These are phyloP conservation scores for Psilocybe mexicana DNA, from an alignment of 1,284 basidiomycete species.

Conservation along the genomic window DNA sequence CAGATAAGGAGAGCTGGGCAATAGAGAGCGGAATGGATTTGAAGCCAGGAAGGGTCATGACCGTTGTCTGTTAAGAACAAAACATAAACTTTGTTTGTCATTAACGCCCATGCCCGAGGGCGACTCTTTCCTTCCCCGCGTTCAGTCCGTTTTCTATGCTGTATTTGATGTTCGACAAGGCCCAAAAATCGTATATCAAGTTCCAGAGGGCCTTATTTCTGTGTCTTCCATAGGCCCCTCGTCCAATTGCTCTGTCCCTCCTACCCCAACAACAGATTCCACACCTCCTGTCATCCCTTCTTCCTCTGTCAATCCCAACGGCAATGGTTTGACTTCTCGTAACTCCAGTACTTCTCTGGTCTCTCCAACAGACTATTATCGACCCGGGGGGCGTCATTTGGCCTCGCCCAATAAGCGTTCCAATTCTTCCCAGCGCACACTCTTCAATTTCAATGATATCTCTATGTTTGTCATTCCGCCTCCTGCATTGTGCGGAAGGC, in stretches of 20 bases:
- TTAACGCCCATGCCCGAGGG: constrained; percentile 48
- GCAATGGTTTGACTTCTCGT: constrained; percentile 32
- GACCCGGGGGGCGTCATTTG: constrained; percentile 40
- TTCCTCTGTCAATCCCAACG: constrained; percentile 29
- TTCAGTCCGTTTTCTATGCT: constrained; percentile 86
- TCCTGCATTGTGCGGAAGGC: constrained; percentile 81
- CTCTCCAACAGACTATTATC: constrained; percentile 43
- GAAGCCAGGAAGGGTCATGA: constrained; percentile 46
- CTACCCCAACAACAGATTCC: constrained; percentile 45
- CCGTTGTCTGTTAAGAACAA: not conserved
- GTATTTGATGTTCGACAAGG: constrained; percentile 83
- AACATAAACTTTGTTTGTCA: not conserved
- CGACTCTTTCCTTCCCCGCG: constrained; percentile 75
- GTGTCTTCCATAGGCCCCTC: constrained; percentile 34
- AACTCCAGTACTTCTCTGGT: constrained; percentile 49
- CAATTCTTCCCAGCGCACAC: constrained; percentile 45
- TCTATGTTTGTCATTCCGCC: constrained; percentile 95
- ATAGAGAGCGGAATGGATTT: constrained; percentile 57
- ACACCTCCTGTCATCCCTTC: constrained; percentile 22
- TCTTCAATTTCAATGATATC: constrained; percentile 92
- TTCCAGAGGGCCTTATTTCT: constrained; percentile 83
- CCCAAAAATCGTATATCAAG: constrained; percentile 86
- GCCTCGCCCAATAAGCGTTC: constrained; percentile 54
- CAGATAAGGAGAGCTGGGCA: constrained; percentile 67
- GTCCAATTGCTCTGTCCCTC: constrained; percentile 45